Percentiles rank a stretch among this genome's conserved stretches.
phyloP scores from a whole-genome alignment of 1,284 basidiomycete species.

The Tremellales sp. region DNA sequence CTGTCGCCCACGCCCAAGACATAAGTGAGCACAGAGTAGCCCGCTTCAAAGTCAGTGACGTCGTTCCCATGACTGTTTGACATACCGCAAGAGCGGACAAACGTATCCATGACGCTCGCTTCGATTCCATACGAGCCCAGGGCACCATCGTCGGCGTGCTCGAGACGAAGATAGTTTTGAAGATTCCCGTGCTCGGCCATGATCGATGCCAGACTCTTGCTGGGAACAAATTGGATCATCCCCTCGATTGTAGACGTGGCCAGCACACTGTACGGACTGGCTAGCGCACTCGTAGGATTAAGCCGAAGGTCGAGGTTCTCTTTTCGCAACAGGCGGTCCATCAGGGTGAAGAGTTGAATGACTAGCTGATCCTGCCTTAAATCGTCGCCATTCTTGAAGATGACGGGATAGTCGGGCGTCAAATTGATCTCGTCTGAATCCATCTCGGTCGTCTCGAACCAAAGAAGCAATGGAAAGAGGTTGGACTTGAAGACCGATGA shows the following conservation, averaged over 20 bases:
- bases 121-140: slow-evolving; percentile 90
- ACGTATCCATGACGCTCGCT: slow-evolving; percentile 88
- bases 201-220: slow-evolving; percentile 90
- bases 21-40: slow-evolving; percentile 97
- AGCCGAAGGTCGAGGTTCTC: slow-evolving; percentile 94
- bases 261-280: slow-evolving; percentile 87
- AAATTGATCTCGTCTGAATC: slow-evolving; percentile 31
- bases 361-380: slow-evolving; percentile 97
- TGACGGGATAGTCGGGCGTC: slow-evolving; percentile 72
- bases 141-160: slow-evolving; percentile 86
- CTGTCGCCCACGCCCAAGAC: slow-evolving; percentile 95
- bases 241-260: slow-evolving; percentile 90
- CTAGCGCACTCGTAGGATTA: slow-evolving; percentile 88
- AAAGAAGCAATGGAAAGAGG: slow-evolving; percentile 83
- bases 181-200: slow-evolving; percentile 88
- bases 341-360: slow-evolving; percentile 93
- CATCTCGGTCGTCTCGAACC: slow-evolving; percentile 67
- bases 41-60: slow-evolving; percentile 59
- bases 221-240: slow-evolving; percentile 94
- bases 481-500: slow-evolving; percentile 98
- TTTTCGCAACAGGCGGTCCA: slow-evolving; percentile 89
- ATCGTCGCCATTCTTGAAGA: slow-evolving; percentile 99
- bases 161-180: slow-evolving; percentile 78
- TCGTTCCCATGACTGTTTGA: slow-evolving; percentile 20
- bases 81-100: slow-evolving; percentile 93